Percentiles rank a stretch among this genome's conserved stretches.
Evolutionary conservation across 1,284 basidiomycete species (phyloP).

Genomic region (Ustilago bromivora): DNA sequence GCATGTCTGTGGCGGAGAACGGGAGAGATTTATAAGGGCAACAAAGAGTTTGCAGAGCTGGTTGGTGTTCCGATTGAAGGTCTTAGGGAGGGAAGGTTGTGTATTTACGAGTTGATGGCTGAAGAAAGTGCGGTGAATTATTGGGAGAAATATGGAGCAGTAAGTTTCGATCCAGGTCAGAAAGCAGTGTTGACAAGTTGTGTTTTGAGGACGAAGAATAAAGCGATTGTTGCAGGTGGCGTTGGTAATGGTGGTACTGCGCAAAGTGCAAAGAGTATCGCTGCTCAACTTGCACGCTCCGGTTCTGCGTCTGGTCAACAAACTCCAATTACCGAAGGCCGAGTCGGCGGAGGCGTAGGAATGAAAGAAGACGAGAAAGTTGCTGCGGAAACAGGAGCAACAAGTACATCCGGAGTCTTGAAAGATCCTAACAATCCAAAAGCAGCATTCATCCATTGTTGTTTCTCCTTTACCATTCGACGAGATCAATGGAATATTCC

Average conservation of each 20-base stretch:
- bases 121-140: conserved; percentile 93
- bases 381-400: conserved; percentile 29
- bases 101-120: conserved; percentile 87
- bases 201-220: conserved; percentile 74
- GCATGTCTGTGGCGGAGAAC: conserved; percentile 96
- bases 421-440: conserved; percentile 69
- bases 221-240: conserved; percentile 32
- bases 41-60: conserved; percentile 90
- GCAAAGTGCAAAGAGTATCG: conserved; percentile 2
- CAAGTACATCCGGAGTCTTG: conserved; percentile 30
- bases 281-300: conserved; percentile 16
- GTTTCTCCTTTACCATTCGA: conserved; percentile 94
- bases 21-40: conserved; percentile 98
- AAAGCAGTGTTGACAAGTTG: conserved; percentile 95
- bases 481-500: conserved; percentile 74
- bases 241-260: background rate
- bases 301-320: conserved; percentile 5
- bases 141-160: conserved; percentile 77
- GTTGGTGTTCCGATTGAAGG: conserved; percentile 84
- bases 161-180: conserved; percentile 79
- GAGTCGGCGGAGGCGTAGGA: background rate
- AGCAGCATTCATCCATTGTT: conserved; percentile 83
- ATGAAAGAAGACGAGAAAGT: conserved; percentile 1
- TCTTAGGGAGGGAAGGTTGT: conserved; percentile 87
- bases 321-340: conserved; percentile 8